These are phyloP conservation scores for Stachybotrys chartarum DNA, from an alignment of 2,329 filamentous ascomycete species.

Conservation along the genomic window DNA sequence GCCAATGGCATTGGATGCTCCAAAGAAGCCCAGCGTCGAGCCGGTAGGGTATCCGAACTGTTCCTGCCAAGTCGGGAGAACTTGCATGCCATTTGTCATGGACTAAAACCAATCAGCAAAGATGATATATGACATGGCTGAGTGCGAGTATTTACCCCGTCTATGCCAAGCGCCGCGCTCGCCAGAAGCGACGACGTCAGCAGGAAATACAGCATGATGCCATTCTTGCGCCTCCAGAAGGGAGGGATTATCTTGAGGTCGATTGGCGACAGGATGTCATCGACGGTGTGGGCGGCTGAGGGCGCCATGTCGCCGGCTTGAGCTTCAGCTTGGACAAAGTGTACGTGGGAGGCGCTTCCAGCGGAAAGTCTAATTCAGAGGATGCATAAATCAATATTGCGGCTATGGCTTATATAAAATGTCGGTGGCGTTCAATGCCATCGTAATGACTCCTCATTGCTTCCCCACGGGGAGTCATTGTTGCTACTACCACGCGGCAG, in stretches of 20 bases:
- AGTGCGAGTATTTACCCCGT: constrained; percentile 17
- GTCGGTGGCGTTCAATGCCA: not conserved
- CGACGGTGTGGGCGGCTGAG: constrained; percentile 19
- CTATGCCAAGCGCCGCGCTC: constrained; percentile 33
- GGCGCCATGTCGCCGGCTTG: constrained; percentile 20
- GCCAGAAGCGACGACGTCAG: constrained; percentile 34
- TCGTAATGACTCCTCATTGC: not conserved
- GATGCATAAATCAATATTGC: not conserved
- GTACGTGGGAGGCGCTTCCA: not conserved
- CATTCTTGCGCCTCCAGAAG: constrained; percentile 32
- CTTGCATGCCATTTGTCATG: constrained; percentile 34
- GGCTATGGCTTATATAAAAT: not conserved
- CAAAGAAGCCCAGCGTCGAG: constrained; percentile 29
- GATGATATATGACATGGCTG: not conserved
- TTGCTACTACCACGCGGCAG: not conserved
- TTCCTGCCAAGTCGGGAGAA: constrained; percentile 27
- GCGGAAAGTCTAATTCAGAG: not conserved
- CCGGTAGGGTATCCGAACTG: constrained; percentile 29
- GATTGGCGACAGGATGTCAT: constrained; percentile 21
- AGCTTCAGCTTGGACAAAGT: not conserved
- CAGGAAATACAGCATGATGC: constrained; percentile 32
- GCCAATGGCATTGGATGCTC: constrained; percentile 31
- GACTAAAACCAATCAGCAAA: constrained; percentile 10
- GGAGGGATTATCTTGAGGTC: constrained; percentile 21
- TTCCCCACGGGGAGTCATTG: not conserved